Base-by-base conservation (phyloP, 768 basidiomycete genomes). In the Sarcodon sp. region DNA sequence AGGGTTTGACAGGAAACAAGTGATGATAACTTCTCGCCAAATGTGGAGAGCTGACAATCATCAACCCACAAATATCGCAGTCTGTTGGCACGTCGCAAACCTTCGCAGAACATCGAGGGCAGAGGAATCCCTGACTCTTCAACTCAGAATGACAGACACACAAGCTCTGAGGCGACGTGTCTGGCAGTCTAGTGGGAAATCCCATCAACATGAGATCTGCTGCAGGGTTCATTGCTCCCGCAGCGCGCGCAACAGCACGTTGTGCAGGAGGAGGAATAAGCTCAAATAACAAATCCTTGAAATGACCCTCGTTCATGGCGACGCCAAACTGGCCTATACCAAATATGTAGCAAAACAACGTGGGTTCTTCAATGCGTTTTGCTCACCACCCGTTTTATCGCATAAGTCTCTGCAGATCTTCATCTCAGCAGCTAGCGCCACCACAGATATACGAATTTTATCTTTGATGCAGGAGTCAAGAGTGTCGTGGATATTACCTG, bases 171-270 rank as follows among this genome's bases (percentile, higher is more conserved):
- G 82, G 81, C 3, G 83, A 86, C 8, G 79, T 79, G 55, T 87
- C 84, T 0, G 93, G 88, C 6, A 96, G 71, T 13, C 92, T 80
- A 12, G 87, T 90, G 1, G 96, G 96, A 65, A 99, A 99, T 7
- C 96, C 96, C 90, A 99, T 98, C 76, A 96, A 87, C 87, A 99
- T 96, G 46, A 99, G 69, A 66, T 98, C 94, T 0, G 88, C 83
- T 0, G 83, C 76, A 16, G 77, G 76, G 52, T 81, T 84, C 9
- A 69, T 64, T 9, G 64, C 60, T 4, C 71, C 65, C 44, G 69
- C 60, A 3, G 69, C 58, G 31, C 78, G 72, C 5, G 71, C 61
- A 16, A 78, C 53, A 3, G 76, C 70, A 5, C 74, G 75, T 59
- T 88, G 85, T 0, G 92, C 90, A 0, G 96, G 96, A 0, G 96